Evolutionary conservation across 768 basidiomycete species (phyloP).

Genomic region (Auriscalpium vulgare): DNA sequence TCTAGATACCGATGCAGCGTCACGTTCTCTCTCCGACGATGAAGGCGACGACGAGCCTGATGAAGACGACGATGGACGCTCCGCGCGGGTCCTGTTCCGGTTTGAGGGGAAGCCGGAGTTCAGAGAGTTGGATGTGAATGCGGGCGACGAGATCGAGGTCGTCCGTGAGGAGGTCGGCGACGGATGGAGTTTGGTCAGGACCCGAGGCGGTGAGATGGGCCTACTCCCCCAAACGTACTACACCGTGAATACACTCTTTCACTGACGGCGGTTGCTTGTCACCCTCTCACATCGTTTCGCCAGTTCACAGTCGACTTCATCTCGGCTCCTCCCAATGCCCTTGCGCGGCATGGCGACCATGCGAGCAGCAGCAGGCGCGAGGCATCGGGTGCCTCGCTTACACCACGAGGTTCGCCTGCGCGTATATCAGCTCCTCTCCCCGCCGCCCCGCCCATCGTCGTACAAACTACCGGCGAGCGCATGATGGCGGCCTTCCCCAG

Average conservation of each 20-base stretch:
- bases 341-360: conserved; percentile 21
- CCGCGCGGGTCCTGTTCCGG: conserved; percentile 62
- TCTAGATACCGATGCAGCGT: conserved; percentile 29
- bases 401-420: conserved; percentile 35
- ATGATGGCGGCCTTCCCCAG: conserved; percentile 43
- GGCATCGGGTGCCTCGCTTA: conserved; percentile 38
- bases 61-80: conserved; percentile 31
- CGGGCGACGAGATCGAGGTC: conserved; percentile 65
- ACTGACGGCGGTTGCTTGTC: conserved; percentile 2
- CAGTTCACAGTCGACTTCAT: conserved; percentile 65
- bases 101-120: conserved; percentile 75
- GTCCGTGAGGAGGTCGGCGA: conserved; percentile 66
- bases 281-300: not conserved
- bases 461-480: conserved; percentile 69
- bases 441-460: conserved; percentile 36
- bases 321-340: conserved; percentile 36
- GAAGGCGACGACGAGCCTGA: conserved; percentile 33
- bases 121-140: conserved; percentile 57
- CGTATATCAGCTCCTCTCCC: conserved; percentile 17
- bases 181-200: conserved; percentile 74
- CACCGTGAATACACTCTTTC: conserved; percentile 39
- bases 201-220: conserved; percentile 45
- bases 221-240: conserved; percentile 67
- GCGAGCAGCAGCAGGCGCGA: conserved; percentile 23
- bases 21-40: conserved; percentile 44